These are phyloP conservation scores for Prunus mume DNA, from an alignment of 306 rosid species.

Conservation along the genomic window DNA sequence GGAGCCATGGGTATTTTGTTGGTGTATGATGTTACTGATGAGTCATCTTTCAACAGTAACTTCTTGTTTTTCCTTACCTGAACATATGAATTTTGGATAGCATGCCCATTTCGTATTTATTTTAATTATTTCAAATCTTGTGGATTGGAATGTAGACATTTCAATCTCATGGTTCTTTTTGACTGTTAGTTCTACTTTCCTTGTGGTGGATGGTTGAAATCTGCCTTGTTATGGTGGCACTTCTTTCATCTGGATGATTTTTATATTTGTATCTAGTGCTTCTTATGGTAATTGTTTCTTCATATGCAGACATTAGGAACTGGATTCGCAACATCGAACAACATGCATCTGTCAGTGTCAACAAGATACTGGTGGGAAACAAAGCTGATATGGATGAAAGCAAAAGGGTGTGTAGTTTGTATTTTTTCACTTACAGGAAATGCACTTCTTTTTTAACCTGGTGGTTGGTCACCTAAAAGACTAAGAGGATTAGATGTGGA, in stretches of 20 bases:
- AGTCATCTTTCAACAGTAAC: constrained; percentile 76
- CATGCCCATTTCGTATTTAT: constrained; percentile 2
- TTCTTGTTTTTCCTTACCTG: constrained; percentile 32
- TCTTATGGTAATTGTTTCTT: constrained; percentile 14
- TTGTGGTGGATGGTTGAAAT: neutral
- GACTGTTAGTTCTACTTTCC: neutral
- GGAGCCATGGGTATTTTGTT: constrained; percentile 92
- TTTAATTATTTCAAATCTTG: neutral
- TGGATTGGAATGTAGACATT: neutral
- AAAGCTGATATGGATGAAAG: constrained; percentile 95
- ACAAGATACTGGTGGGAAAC: constrained; percentile 77
- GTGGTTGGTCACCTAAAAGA: neutral
- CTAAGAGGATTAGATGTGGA: constrained; percentile 4
- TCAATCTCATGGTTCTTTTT: neutral
- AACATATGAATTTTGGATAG: constrained; percentile 15
- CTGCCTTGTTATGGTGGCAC: neutral
- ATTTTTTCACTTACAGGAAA: constrained; percentile 14
- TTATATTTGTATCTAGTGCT: constrained; percentile 5
- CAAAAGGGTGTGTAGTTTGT: constrained; percentile 51
- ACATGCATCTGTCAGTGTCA: constrained; percentile 80
- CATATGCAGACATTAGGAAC: constrained; percentile 67
- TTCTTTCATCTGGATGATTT: neutral
- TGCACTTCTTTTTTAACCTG: neutral
- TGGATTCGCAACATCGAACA: constrained; percentile 90
- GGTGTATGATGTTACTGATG: constrained; percentile 85